Percentiles rank a stretch among this genome's conserved stretches.
Evolutionary conservation across 257 asterid genomes (phyloP).

Genomic region (Solanum lycopersicoides): DNA sequence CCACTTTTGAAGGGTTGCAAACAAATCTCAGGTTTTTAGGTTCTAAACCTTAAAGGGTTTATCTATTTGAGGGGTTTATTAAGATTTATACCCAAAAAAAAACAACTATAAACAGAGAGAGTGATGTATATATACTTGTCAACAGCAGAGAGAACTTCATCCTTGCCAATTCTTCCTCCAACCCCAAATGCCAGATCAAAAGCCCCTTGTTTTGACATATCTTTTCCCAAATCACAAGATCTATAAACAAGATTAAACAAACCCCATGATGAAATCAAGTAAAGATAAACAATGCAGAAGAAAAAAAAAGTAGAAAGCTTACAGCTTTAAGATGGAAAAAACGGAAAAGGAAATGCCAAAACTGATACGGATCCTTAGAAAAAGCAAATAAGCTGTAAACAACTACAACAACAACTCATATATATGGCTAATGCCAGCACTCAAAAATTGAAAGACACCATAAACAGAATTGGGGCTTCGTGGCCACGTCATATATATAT

Average conservation of each 20-base stretch:
- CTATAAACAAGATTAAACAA: slow-evolving; percentile 4
- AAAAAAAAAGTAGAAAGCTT: not conserved
- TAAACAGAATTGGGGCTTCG: not conserved
- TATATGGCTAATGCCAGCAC: not conserved
- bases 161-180: slow-evolving; percentile 78
- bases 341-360: not conserved
- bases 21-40: not conserved
- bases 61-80: not conserved
- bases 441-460: not conserved
- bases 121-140: slow-evolving; percentile 38
- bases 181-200: slow-evolving; percentile 89
- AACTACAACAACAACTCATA: not conserved
- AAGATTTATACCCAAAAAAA: not conserved
- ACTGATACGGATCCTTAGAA: not conserved
- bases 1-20: not conserved
- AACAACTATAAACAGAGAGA: not conserved
- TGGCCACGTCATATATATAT: not conserved
- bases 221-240: slow-evolving; percentile 23
- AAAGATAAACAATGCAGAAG: not conserved
- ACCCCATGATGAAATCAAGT: not conserved
- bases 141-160: slow-evolving; percentile 74
- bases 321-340: not conserved
- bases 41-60: not conserved
- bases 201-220: slow-evolving; percentile 69
- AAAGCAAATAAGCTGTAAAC: not conserved